A percentile compares a stretch with the other conserved stretches of the same genome.
These are phyloP conservation scores for Penicillium carneum DNA, from an alignment of 2,329 filamentous ascomycete genomes.

Conservation along the genomic window DNA sequence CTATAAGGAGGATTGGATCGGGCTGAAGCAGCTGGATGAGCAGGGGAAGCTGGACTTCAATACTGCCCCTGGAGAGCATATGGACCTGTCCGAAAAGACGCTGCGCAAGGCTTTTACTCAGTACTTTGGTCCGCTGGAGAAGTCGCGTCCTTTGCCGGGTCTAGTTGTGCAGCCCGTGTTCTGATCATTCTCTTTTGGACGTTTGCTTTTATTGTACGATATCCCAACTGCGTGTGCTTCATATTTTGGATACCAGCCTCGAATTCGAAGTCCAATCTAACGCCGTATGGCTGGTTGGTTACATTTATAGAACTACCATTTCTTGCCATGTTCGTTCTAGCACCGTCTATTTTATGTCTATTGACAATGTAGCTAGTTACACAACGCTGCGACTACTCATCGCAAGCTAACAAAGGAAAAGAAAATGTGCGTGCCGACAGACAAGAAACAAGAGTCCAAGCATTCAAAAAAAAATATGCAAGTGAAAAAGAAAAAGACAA, in stretches of 20 bases:
- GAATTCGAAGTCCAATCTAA: background rate
- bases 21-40: conserved; percentile 77
- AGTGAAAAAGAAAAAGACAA: conserved; percentile 13
- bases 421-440: conserved; percentile 3
- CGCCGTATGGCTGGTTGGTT: background rate
- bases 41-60: conserved; percentile 80
- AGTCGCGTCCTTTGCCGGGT: conserved; percentile 14
- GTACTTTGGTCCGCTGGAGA: conserved; percentile 52
- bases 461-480: conserved; percentile 26
- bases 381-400: conserved; percentile 14
- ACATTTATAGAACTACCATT: background rate
- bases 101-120: conserved; percentile 69
- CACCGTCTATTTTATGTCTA: conserved; percentile 34
- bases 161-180: conserved; percentile 32
- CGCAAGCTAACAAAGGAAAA: conserved; percentile 4
- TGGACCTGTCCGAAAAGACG: conserved; percentile 74
- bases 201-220: conserved; percentile 11
- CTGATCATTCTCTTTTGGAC: conserved; percentile 1
- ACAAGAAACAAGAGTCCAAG: background rate
- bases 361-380: conserved; percentile 31
- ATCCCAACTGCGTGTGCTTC: conserved; percentile 7
- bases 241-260: background rate
- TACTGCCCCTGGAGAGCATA: conserved; percentile 78
- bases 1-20: conserved; percentile 93
- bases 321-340: conserved; percentile 9